Base-by-base conservation (phyloP, 2,329 filamentous ascomycete genomes). In the Rhexocercosporidium sp. region DNA sequence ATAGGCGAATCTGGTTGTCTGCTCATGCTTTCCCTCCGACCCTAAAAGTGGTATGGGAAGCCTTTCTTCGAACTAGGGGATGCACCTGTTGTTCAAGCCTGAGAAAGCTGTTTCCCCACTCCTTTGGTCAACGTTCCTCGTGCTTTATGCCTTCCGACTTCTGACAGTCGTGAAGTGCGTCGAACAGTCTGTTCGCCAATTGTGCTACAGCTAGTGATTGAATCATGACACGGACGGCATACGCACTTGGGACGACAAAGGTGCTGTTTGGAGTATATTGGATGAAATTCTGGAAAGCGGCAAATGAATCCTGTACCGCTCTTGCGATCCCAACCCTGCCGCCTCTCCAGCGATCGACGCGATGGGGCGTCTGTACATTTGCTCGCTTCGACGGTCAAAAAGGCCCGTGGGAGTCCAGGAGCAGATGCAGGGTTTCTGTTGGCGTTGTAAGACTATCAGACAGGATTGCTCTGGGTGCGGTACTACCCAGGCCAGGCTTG, bases 331-430 rank as follows among this genome's bases (percentile, higher is more conserved):
- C 51, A 57, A 65, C 62, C 69, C 69, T 71, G 67, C 41, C 25
- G 41, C 70, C 63, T 61, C 68, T 66, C 63, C 66, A 73, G 65
- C 66, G 72, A 76, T 76, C 74, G 71, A 65, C 73, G 68, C 66
- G 57, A 67, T 73, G 69, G 56, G 67, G 69, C 70, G 71, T 72
- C 69, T 72, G 68, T 71, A 70, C 66, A 66, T 68, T 68, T 65
- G 64, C 71, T 76, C 72, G 74, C 73, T 75, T 74, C 64, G 69
- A 71, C 66, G 67, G 70, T 69, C 63, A 65, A 66, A 73, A 67
- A 73, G 73, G 73, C 69, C 74, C 73, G 73, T 76, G 72, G 67
- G 74, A 73, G 71, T 66, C 63, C 72, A 71, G 73, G 71, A 72
- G 71, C 57, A 66, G 70, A 67, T 66, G 67, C 73, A 73, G 68